Percentiles rank a stretch among this genome's conserved stretches.
Conservation (phyloP, 768 basidiomycete species). For the Suillus subaureus region DNA sequence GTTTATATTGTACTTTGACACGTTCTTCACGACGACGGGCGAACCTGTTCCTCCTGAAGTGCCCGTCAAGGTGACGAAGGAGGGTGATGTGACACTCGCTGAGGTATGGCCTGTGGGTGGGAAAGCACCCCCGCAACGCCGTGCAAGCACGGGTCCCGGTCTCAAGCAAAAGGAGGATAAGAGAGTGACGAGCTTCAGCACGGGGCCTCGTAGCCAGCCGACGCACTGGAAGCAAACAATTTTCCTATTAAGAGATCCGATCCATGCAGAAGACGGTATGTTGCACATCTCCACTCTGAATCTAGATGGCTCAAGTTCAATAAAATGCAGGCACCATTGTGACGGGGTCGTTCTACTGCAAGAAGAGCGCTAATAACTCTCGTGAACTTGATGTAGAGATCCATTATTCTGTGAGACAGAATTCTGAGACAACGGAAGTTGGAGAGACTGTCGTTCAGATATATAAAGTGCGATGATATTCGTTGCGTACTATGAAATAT, state of each 20-base stretch:
- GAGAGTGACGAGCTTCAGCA: constrained; percentile 76
- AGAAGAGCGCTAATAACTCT: constrained; percentile 78
- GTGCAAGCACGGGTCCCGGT: constrained; percentile 54
- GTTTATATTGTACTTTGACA: constrained; percentile 93
- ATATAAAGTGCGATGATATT: constrained; percentile 67
- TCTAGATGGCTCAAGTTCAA: background rate
- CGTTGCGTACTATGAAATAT: background rate
- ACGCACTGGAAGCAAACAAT: constrained; percentile 98
- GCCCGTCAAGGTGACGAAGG: constrained; percentile 56
- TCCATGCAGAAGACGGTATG: constrained; percentile 75
- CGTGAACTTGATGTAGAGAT: constrained; percentile 93
- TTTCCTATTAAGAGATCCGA: constrained; percentile 81
- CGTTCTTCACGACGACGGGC: constrained; percentile 77
- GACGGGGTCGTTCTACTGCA: constrained; percentile 78
- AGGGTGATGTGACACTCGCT: constrained; percentile 63
- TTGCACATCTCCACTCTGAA: constrained; percentile 7
- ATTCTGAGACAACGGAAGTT: constrained; percentile 29
- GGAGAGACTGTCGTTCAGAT: constrained; percentile 67
- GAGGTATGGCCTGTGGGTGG: constrained; percentile 83
- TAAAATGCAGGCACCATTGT: constrained; percentile 65
- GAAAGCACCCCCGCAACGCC: constrained; percentile 57
- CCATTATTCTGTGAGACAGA: constrained; percentile 61
- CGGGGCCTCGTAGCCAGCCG: constrained; percentile 81
- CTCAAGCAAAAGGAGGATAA: constrained; percentile 43
- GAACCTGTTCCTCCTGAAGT: constrained; percentile 53